These are phyloP conservation scores for Citrus sp. DNA, from an alignment of 345 rosid genomes.

Conservation along the genomic window DNA sequence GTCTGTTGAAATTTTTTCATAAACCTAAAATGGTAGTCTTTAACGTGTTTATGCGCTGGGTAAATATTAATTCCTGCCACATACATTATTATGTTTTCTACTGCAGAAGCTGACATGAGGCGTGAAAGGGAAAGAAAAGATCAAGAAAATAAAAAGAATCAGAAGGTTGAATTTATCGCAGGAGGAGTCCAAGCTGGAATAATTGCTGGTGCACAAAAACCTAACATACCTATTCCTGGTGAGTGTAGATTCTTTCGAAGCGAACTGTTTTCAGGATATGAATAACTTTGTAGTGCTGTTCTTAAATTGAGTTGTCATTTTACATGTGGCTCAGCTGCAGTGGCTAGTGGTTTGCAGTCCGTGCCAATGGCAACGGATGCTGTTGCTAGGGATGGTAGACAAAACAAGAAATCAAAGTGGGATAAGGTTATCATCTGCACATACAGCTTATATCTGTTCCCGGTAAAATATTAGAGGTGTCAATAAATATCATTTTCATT, in stretches of 20 bases:
- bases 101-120: constrained; percentile 74
- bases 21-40: not conserved
- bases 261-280: not conserved
- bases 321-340: constrained; percentile 37
- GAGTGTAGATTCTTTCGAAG: not conserved
- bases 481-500: constrained; percentile 8
- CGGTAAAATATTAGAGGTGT: not conserved
- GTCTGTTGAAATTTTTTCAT: not conserved
- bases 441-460: not conserved
- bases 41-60: not conserved
- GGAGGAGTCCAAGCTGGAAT: constrained; percentile 60
- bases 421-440: constrained; percentile 60
- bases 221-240: constrained; percentile 70
- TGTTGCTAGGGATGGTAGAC: constrained; percentile 61
- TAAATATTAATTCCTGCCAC: not conserved
- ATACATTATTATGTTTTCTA: constrained; percentile 5
- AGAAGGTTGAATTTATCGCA: constrained; percentile 70
- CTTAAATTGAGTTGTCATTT: constrained; percentile 14
- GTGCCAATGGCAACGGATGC: constrained; percentile 40
- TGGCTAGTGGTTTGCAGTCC: constrained; percentile 42
- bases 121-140: constrained; percentile 85
- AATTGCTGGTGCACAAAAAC: constrained; percentile 45
- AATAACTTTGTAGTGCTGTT: not conserved
- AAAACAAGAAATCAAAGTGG: constrained; percentile 93
- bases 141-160: constrained; percentile 76